These are phyloP conservation scores for Penicillium sp. DNA, from an alignment of 2,329 filamentous ascomycete species.

Conservation along the genomic window DNA sequence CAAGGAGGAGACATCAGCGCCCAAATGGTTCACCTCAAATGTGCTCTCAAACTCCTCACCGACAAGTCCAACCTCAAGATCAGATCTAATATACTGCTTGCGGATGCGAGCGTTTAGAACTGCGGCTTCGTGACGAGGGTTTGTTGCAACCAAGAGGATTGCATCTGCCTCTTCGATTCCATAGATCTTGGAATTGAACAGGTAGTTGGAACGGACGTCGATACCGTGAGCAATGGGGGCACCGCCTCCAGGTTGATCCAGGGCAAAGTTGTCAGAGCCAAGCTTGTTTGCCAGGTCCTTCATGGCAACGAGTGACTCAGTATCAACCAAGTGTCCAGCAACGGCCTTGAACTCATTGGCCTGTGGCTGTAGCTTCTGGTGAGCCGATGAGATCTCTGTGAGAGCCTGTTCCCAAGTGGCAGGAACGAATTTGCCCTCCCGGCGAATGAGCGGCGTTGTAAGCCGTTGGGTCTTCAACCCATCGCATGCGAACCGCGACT, in stretches of 20 bases:
- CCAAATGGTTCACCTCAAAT: slow-evolving; percentile 92
- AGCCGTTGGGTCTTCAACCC: slow-evolving; percentile 94
- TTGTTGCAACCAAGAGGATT: slow-evolving; percentile 90
- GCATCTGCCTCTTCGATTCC: slow-evolving; percentile 92
- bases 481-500: slow-evolving; percentile 93
- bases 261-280: slow-evolving; percentile 89
- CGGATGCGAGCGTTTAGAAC: slow-evolving; percentile 94
- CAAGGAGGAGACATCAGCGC: slow-evolving; percentile 72
- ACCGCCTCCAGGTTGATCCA: slow-evolving; percentile 83
- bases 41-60: slow-evolving; percentile 91
- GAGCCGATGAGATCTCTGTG: slow-evolving; percentile 78
- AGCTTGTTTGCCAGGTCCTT: slow-evolving; percentile 97
- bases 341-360: slow-evolving; percentile 95
- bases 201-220: slow-evolving; percentile 90
- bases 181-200: slow-evolving; percentile 93
- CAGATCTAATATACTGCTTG: slow-evolving; percentile 96
- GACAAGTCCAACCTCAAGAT: slow-evolving; percentile 87
- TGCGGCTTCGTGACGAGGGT: slow-evolving; percentile 91
- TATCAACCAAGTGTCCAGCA: slow-evolving; percentile 86
- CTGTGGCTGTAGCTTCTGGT: slow-evolving; percentile 74
- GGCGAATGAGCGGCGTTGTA: slow-evolving; percentile 85
- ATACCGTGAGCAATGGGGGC: slow-evolving; percentile 86
- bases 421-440: slow-evolving; percentile 86
- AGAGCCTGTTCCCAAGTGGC: slow-evolving; percentile 95
- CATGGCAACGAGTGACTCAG: slow-evolving; percentile 90